Base-by-base conservation (phyloP, 1,139 yeast species). In the Waltiozyma sp. region DNA sequence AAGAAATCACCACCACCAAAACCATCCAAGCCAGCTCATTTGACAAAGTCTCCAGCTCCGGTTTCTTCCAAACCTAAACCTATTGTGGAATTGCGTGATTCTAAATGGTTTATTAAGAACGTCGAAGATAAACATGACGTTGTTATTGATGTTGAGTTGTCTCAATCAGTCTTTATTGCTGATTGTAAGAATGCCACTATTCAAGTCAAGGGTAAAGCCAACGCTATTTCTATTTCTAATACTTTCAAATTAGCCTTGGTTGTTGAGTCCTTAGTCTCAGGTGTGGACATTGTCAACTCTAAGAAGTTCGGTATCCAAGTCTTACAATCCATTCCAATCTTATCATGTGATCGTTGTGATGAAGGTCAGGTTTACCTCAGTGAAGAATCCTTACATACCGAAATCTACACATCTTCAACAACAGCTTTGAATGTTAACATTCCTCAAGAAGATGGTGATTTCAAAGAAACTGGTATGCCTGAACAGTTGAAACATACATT, bases 71-170 rank as follows among this genome's bases (percentile, higher is more conserved):
- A 74, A 61, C 77, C 77, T 56, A 81, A 85, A 18, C 80, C 96
- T 19, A 77, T 74, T 53, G 80, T 76, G 57, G 95, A 88, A 59
- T 70, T 93, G 48, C 71, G 77, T 21, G 96, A 88, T 55, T 85
- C 87, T 46, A 81, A 87, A 54, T 91, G 98, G 98, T 70, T 84
- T 50, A 68, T 93, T 47, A 93, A 87, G 58, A 83, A 89, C 66
- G 84, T 67, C 58, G 83, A 81, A 40, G 75, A 75, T 50, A 67
- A 65, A 37, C 65, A 60, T 38, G 73, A 76, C 35, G 72, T 89
- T 52, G 72, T 73, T 35, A 70, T 91, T 47, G 88, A 85, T 28
- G 93, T 83, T 28, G 86, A 81, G 54, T 80, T 81, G 75, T 80
- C 81, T 53, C 97, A 93, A 60, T 84, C 95, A 28, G 80, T 93